Conservation (phyloP, 2,329 filamentous ascomycete genomes). For the Davidsoniella eucalypti region DNA sequence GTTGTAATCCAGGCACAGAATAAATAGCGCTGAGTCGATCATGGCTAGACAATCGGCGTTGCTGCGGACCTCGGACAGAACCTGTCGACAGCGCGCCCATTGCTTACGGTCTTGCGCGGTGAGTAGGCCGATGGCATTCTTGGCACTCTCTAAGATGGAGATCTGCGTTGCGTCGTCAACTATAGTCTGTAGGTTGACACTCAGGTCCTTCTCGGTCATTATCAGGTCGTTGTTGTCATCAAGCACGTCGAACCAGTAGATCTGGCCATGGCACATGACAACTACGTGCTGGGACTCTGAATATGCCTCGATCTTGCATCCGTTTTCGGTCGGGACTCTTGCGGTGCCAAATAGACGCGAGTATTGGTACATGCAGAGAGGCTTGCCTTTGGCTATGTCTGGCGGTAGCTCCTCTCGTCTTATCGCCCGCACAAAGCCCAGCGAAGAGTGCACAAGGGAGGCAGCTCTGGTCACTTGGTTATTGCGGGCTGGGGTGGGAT, state of each 20-base stretch:
- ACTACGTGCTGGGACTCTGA: slow-evolving; percentile 85
- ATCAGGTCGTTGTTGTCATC: slow-evolving; percentile 90
- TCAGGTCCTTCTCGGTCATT: slow-evolving; percentile 90
- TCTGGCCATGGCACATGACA: slow-evolving; percentile 84
- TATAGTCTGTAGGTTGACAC: slow-evolving; percentile 81
- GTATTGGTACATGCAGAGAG: slow-evolving; percentile 97
- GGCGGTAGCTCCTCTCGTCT: slow-evolving; percentile 83
- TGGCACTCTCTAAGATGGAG: slow-evolving; percentile 88
- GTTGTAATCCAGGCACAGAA: slow-evolving; percentile 83
- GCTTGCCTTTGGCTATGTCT: slow-evolving; percentile 66
- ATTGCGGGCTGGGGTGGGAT: slow-evolving; percentile 88
- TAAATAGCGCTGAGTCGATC: slow-evolving; percentile 83
- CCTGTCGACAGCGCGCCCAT: slow-evolving; percentile 82
- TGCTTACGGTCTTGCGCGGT: slow-evolving; percentile 94
- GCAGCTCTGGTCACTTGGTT: slow-evolving; percentile 92
- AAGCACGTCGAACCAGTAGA: slow-evolving; percentile 97
- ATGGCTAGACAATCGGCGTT: slow-evolving; percentile 94
- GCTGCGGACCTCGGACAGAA: slow-evolving; percentile 76
- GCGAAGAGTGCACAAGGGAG: slow-evolving; percentile 73
- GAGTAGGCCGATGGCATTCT: slow-evolving; percentile 78
- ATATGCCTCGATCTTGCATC: slow-evolving; percentile 91
- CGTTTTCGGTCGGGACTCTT: slow-evolving; percentile 81
- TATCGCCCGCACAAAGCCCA: slow-evolving; percentile 86
- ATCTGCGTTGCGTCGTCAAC: slow-evolving; percentile 79
- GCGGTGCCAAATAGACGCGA: slow-evolving; percentile 89